Conservation (phyloP, 2,329 filamentous ascomycete species). For the Aquanectria penicillioides region DNA sequence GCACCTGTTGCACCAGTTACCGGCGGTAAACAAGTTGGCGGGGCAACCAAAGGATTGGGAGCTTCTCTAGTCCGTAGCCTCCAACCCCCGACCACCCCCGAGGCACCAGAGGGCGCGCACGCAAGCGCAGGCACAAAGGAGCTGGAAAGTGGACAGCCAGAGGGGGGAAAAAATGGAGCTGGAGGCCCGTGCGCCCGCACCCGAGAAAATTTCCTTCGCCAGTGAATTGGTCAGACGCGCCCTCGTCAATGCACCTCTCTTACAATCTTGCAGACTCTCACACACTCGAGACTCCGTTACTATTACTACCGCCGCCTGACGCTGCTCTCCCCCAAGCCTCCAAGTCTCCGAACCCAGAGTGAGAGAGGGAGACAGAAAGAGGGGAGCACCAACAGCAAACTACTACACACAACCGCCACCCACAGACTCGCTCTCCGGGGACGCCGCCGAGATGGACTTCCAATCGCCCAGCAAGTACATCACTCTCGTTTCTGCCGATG, state of each 20-base stretch:
- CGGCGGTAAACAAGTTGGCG: constrained; percentile 48
- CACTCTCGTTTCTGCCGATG: constrained; percentile 79
- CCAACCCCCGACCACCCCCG: not conserved
- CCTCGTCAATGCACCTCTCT: constrained; percentile 25
- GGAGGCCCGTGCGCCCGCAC: constrained; percentile 36
- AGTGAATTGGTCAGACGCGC: constrained; percentile 26
- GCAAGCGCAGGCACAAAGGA: not conserved
- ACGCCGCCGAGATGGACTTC: constrained; percentile 34
- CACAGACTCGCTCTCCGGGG: not conserved
- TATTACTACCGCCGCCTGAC: constrained; percentile 20
- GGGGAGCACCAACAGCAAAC: not conserved
- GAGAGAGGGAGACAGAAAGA: too few species aligned
- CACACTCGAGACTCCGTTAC: constrained; percentile 12
- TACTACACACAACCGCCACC: not conserved
- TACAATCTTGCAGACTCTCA: constrained; percentile 22
- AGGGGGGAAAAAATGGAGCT: constrained; percentile 27
- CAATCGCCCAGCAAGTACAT: constrained; percentile 70
- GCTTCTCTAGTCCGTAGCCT: not conserved
- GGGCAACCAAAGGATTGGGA: constrained; percentile 42
- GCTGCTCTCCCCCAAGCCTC: constrained; percentile 18
- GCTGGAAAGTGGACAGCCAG: not conserved
- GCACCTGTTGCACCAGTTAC: constrained; percentile 37
- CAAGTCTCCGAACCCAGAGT: not conserved
- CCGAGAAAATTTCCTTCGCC: constrained; percentile 33
- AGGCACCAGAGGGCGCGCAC: not conserved